These are phyloP conservation scores for Clathrospora elynae DNA, from an alignment of 2,329 filamentous ascomycete species.

Conservation along the genomic window DNA sequence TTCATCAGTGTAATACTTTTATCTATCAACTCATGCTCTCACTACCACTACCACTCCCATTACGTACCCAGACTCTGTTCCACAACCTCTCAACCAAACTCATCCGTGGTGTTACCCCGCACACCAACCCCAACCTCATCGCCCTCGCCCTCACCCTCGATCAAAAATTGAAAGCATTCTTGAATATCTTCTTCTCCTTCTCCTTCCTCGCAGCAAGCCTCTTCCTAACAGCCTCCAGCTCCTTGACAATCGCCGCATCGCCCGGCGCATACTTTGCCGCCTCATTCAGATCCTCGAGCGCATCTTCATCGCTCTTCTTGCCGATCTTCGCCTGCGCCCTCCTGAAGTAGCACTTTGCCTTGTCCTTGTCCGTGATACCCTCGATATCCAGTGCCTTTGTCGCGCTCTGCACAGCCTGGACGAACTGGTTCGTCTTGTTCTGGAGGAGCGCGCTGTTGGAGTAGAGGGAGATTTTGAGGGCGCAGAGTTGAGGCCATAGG, in stretches of 20 bases:
- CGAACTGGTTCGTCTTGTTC: constrained; percentile 76
- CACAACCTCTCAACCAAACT: not conserved
- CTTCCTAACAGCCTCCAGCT: constrained; percentile 79
- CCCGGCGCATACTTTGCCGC: constrained; percentile 60
- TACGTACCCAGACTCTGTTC: not conserved
- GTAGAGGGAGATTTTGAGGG: constrained; percentile 83
- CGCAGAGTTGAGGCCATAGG: constrained; percentile 68
- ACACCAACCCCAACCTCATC: constrained; percentile 1
- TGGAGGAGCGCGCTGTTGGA: constrained; percentile 86
- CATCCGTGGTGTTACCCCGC: not conserved
- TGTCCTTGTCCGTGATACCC: constrained; percentile 71
- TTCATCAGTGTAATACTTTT: too few species aligned
- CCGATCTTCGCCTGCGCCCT: constrained; percentile 75
- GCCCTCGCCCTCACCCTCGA: too few species aligned
- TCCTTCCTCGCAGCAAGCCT: constrained; percentile 71
- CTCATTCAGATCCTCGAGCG: constrained; percentile 55
- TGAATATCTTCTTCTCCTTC: constrained; percentile 91
- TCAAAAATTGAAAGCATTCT: constrained; percentile 81
- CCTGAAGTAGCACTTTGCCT: constrained; percentile 87
- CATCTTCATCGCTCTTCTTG: constrained; percentile 83
- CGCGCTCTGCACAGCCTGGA: constrained; percentile 72
- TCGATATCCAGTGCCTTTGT: constrained; percentile 72
- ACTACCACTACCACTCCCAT: not conserved
- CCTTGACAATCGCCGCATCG: constrained; percentile 75
- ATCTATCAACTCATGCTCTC: not conserved